Base-by-base conservation (phyloP, 2,329 filamentous ascomycete species). In the Penicillium sclerotiorum region DNA sequence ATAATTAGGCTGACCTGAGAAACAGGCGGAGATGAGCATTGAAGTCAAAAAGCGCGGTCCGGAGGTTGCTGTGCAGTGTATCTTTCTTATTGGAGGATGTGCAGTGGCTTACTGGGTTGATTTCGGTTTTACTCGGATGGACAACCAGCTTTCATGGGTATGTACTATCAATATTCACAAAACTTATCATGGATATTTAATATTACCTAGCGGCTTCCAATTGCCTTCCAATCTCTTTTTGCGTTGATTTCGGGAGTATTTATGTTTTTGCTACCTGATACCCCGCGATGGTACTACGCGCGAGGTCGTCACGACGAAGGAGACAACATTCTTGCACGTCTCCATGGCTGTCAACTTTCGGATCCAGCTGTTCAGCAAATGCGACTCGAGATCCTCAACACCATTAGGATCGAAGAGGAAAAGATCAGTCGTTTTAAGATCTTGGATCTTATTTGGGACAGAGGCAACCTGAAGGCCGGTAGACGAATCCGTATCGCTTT, bases 401-500 rank as follows among this genome's bases (percentile, higher is more conserved):
- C 21, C 17, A 40, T 50, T 21, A 39, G 43, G 8, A 21, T 21
- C 13, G 48, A 50, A 38, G 48, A 50, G 32, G 48, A 50, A 21
- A 18, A 28, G 5, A 27, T 21, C 15, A 46, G 42, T 17, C 25
- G 33, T 2, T 21, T 50, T 2, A 50, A 36, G 6, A 11, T 42
- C 8, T 13, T 46, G 11, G 41, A 32, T 25, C 27, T 50, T 7
- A 23, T 46, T 13, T 73, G 70, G 71, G 69, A 74, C 50, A 64
- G 57, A 42, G 67, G 61, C 3, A 65, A 70, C 35, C 57, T 72
- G 2, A 59, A 65, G 48, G 66, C 66, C 11, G 70, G 69, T n/a
- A 61, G 67, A 6, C 66, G 70, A 7, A 59, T 73, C 9, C 60
- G 71, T 5, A 72, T 70, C 5, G 67, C 67, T 5, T 73, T 71